Evolutionary conservation across 257 asterid genomes (phyloP).

Genomic region (Paraleonurus japonicus): DNA sequence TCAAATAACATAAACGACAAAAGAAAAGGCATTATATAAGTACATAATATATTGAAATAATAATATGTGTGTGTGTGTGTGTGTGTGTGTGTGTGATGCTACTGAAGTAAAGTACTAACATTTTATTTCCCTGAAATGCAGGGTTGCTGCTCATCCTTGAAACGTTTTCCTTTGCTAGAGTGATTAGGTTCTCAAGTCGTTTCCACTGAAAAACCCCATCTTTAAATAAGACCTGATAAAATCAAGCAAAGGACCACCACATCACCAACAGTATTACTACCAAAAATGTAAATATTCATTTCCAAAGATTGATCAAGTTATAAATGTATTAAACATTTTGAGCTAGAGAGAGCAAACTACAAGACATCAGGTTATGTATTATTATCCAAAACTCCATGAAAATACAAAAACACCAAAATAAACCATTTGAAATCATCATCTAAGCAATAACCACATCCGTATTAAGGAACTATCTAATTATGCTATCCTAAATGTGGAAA

Average conservation of each 20-base stretch:
- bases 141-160: slow-evolving; percentile 92
- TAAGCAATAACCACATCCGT: background rate
- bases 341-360: background rate
- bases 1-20: slow-evolving; percentile 5
- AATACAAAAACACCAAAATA: background rate
- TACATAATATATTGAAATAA: background rate
- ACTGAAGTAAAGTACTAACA: slow-evolving; percentile 30
- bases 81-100: background rate
- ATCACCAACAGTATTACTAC: background rate
- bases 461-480: background rate
- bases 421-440: slow-evolving; percentile 7
- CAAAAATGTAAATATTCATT: background rate
- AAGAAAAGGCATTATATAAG: slow-evolving; percentile 2
- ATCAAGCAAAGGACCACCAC: slow-evolving; percentile 25
- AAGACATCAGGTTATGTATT: background rate
- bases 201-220: slow-evolving; percentile 99
- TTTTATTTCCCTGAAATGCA: slow-evolving; percentile 62
- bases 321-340: background rate
- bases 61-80: too few species aligned
- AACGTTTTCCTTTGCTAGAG: slow-evolving; percentile 97
- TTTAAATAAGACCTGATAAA: slow-evolving; percentile 85
- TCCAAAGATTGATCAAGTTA: background rate
- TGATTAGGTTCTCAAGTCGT: slow-evolving; percentile 87
- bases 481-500: background rate
- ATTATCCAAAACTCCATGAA: background rate